Evolutionary conservation across 768 basidiomycete genomes (phyloP).

Genomic region (Leccinum rimulosum): DNA sequence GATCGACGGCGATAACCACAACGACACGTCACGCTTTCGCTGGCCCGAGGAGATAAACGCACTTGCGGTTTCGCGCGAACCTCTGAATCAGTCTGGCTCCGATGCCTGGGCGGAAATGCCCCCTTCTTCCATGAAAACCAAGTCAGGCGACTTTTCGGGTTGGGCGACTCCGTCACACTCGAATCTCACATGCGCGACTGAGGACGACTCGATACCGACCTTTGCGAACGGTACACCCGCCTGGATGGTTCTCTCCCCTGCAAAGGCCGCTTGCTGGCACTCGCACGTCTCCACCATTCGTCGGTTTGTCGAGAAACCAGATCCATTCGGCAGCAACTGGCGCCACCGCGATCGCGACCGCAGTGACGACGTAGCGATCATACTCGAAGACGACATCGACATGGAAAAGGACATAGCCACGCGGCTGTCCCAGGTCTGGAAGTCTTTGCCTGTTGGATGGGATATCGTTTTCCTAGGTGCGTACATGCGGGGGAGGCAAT

Average conservation of each 20-base stretch:
- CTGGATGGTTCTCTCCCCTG: constrained; percentile 52
- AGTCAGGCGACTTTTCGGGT: not conserved
- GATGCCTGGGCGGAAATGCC: constrained; percentile 18
- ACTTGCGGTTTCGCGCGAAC: constrained; percentile 12
- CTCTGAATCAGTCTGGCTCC: constrained; percentile 17
- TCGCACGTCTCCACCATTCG: constrained; percentile 60
- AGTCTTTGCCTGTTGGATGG: constrained; percentile 56
- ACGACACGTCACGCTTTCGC: constrained; percentile 19
- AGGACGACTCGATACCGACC: constrained; percentile 37
- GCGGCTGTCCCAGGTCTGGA: constrained; percentile 47
- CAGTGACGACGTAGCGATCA: constrained; percentile 40
- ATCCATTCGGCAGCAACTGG: not conserved
- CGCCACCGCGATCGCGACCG: not conserved
- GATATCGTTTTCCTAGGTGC: constrained; percentile 72
- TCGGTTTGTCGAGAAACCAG: constrained; percentile 36
- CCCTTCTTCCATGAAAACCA: not conserved
- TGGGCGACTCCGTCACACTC: not conserved
- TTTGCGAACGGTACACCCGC: constrained; percentile 39
- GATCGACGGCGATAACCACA: not conserved
- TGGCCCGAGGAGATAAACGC: constrained; percentile 42
- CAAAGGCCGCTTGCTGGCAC: constrained; percentile 69
- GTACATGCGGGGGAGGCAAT: constrained; percentile 8
- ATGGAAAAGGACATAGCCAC: constrained; percentile 61
- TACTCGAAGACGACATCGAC: constrained; percentile 81
- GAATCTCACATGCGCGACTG: constrained; percentile 42